Conservation (phyloP, 352 stramenopile species). For the Phytophthora cactorum region DNA sequence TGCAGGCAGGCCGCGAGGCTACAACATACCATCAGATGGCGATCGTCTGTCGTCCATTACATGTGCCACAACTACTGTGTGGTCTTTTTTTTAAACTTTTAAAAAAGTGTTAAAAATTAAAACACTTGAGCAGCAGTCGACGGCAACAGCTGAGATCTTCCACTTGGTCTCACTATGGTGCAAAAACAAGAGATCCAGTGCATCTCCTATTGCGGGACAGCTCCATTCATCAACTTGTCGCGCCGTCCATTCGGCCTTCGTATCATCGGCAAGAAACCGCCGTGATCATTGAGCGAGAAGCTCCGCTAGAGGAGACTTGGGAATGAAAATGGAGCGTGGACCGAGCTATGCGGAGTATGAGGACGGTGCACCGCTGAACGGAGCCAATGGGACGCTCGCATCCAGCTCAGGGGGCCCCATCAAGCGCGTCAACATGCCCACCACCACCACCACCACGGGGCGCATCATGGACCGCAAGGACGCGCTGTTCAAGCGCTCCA, state of each 20-base stretch:
- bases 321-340: conserved; percentile 55
- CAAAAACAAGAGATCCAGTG: conserved; percentile 9
- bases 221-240: neutral
- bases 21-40: neutral
- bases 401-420: conserved; percentile 26
- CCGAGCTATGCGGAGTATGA: conserved; percentile 61
- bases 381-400: conserved; percentile 11
- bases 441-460: conserved; percentile 47
- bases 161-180: conserved; percentile 9
- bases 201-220: conserved; percentile 13
- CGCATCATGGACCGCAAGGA: conserved; percentile 83
- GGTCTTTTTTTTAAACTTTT: too few species aligned
- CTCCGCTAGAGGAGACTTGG: neutral
- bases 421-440: conserved; percentile 34
- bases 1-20: too few species aligned
- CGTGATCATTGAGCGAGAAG: conserved; percentile 2
- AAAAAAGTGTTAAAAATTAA: too few species aligned
- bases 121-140: too few species aligned
- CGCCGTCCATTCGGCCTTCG: conserved; percentile 21
- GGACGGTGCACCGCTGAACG: conserved; percentile 24
- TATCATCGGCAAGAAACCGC: conserved; percentile 18
- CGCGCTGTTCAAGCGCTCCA: conserved; percentile 66
- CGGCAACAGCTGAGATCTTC: neutral
- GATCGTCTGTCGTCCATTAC: neutral
- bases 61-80: neutral